Evolutionary conservation across 306 rosid species (phyloP).

Genomic region (Mucuna pruriens): DNA sequence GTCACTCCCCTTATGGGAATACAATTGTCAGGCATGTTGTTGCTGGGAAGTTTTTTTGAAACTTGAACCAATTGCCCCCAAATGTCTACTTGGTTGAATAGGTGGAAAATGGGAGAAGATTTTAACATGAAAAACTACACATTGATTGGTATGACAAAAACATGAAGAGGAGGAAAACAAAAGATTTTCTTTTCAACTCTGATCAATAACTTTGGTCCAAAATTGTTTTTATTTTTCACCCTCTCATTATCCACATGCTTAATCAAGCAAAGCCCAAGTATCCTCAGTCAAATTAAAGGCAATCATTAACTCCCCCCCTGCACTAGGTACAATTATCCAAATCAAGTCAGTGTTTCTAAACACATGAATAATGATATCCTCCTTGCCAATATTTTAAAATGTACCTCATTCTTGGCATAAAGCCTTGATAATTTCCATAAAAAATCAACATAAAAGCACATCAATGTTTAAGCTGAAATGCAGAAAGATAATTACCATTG

Average conservation of each 20-base stretch:
- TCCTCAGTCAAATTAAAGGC: neutral
- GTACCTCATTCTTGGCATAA: neutral
- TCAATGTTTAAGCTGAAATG: conserved; percentile 1
- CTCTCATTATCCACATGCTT: neutral
- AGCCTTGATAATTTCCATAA: neutral
- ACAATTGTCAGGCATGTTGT: neutral
- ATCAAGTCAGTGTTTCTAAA: neutral
- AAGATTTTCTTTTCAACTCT: neutral
- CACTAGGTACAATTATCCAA: neutral
- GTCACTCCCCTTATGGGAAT: neutral
- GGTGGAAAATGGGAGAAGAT: conserved; percentile 12
- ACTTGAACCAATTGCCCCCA: neutral
- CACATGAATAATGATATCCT: neutral
- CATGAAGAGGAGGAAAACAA: neutral
- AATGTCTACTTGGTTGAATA: conserved; percentile 4
- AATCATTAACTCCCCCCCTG: too few species aligned
- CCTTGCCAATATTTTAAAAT: neutral
- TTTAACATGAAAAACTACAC: neutral
- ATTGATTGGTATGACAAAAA: neutral
- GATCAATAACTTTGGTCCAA: neutral
- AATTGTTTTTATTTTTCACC: conserved; percentile 15
- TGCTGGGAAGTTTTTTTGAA: neutral
- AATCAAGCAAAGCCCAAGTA: conserved; percentile 5
- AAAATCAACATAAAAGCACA: neutral
- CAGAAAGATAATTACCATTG: conserved; percentile 63